Percentiles rank a stretch among this genome's conserved stretches.
These are phyloP conservation scores for Barnettozyma vustinii DNA, from an alignment of 805 yeast genomes.

Conservation along the genomic window DNA sequence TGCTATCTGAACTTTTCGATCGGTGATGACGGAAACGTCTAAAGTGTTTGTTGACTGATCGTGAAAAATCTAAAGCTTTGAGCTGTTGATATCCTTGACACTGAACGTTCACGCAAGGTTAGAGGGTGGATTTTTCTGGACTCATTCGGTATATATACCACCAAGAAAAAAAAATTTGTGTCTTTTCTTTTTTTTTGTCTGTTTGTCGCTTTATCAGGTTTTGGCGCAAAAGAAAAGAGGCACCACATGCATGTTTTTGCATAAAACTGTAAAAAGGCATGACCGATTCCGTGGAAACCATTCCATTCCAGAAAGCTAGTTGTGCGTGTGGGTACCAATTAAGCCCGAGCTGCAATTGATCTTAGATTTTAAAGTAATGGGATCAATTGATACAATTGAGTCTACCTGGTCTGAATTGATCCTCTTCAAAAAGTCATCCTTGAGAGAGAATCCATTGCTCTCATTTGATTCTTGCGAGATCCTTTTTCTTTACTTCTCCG, in stretches of 20 bases:
- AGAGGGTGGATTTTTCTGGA: conserved; percentile 1
- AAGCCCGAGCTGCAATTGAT: not conserved
- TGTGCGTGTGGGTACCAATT: not conserved
- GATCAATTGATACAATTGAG: not conserved
- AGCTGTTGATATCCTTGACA: not conserved
- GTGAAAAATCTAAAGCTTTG: not conserved
- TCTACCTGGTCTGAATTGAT: not conserved
- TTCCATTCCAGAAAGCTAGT: not conserved
- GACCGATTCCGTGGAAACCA: not conserved
- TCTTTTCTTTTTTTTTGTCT: conserved; percentile 1
- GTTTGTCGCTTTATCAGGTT: not conserved
- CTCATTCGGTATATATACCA: not conserved
- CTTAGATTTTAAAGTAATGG: not conserved
- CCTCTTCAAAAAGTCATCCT: not conserved
- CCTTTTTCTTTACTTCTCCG: not conserved
- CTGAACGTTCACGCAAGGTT: not conserved
- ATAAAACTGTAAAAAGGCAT: not conserved
- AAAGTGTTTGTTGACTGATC: not conserved
- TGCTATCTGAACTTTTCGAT: not conserved
- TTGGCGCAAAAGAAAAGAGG: conserved; percentile 1
- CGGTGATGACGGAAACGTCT: not conserved
- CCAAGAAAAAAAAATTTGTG: conserved; percentile 1
- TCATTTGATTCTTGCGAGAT: not conserved
- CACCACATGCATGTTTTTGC: not conserved
- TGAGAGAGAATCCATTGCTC: not conserved